These are phyloP conservation scores for Cryptococcus depauperatus DNA, from an alignment of 1,284 basidiomycete genomes.

Conservation along the genomic window DNA sequence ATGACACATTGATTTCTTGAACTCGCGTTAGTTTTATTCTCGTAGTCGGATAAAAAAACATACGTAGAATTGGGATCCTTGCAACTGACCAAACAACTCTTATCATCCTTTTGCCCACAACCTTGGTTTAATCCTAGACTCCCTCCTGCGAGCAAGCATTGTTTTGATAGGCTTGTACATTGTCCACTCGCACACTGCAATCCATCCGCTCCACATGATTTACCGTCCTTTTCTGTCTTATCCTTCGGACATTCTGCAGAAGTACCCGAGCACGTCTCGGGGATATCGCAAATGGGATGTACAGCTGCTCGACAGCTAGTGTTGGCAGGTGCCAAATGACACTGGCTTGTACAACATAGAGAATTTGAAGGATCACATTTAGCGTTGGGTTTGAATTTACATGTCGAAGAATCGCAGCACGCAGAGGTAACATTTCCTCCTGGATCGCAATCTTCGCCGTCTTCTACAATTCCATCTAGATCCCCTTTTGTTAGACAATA, in stretches of 20 bases:
- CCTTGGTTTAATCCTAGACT: constrained; percentile 59
- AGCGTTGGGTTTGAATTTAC: constrained; percentile 64
- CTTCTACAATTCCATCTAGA: constrained; percentile 47
- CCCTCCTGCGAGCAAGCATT: constrained; percentile 68
- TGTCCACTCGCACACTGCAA: constrained; percentile 70
- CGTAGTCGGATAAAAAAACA: no score
- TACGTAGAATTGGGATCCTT: constrained; percentile 55
- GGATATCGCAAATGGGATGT: constrained; percentile 62
- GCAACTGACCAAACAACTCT: constrained; percentile 69
- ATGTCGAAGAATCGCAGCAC: constrained; percentile 71
- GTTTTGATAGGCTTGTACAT: constrained; percentile 68
- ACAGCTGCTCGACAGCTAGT: constrained; percentile 62
- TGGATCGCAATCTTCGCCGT: constrained; percentile 80
- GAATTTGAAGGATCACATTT: constrained; percentile 73
- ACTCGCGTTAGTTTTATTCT: background rate
- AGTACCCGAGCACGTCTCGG: constrained; percentile 72
- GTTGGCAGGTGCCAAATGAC: constrained; percentile 58
- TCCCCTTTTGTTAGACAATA: background rate
- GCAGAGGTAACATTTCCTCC: constrained; percentile 56
- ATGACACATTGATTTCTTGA: constrained; percentile 58
- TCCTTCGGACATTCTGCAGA: constrained; percentile 68
- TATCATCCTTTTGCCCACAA: constrained; percentile 59
- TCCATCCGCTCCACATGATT: constrained; percentile 56
- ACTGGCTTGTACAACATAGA: constrained; percentile 65
- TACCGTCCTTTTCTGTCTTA: constrained; percentile 59